Base-by-base conservation (phyloP, 495 filamentous ascomycete species). In the Xanthoparmelia taractica region DNA sequence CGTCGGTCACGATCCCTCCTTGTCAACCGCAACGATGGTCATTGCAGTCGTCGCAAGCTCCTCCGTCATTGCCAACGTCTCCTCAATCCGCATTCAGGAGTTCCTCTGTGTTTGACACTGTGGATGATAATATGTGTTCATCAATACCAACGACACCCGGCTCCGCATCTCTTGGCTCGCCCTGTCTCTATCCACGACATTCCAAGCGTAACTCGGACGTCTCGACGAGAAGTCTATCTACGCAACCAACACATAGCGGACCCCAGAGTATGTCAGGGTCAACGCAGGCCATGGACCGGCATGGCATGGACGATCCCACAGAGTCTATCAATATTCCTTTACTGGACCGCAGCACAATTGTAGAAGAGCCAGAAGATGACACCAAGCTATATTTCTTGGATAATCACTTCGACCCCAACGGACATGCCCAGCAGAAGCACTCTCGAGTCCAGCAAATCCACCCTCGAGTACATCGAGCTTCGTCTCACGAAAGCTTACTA, bases 91-190 rank as follows among this genome's bases (percentile, higher is more conserved):
- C 80, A 20, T 86, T 85, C 69, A 82, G 86, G 18, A 84, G 84
- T 27, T 88, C 90, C 11, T 87, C 84, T 0, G 76, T 96, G 52
- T 96, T 96, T 68, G 92, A 97, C 68, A 79, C 84, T 10, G 72
- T 78, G 27, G 80, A 85, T 61, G 76, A 81, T 54, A 73, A 73
- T 12, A 71, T 76, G 27, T 82, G 85, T 57, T 83, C 78, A 67
- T 91, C 82, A 23, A 82, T 81, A 58, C 87, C 91, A 2, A 88
- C 84, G 0, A 95, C 89, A 33, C 91, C 92, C 0, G 88, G 87
- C 0, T 85, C 87, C 52, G 75, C 82, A 3, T 81, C 84, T 37
- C 81, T 87, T n/a, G 77, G 78, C 60, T 84, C 83, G 33, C 82
- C 84, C 8, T 68, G 71, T 33, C 81, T 82, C 75, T 40, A 48